Evolutionary conservation across 768 basidiomycete genomes (phyloP).

Genomic region (Pisolithus tinctorius): DNA sequence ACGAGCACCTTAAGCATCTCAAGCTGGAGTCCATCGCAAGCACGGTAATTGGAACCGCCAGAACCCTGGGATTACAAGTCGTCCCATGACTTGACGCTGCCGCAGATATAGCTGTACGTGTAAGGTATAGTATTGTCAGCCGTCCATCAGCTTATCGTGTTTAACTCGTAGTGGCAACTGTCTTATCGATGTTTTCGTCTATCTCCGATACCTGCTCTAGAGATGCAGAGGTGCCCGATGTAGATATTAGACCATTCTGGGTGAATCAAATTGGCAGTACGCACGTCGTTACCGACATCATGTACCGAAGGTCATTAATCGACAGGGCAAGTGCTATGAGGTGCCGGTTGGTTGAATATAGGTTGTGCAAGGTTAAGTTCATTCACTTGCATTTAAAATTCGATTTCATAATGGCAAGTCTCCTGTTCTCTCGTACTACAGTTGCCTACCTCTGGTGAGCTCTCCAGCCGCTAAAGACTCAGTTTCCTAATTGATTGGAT

Average conservation of each 20-base stretch:
- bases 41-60: conserved; percentile 84
- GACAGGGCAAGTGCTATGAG: conserved; percentile 20
- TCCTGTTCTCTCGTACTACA: conserved; percentile 28
- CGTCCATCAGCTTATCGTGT: conserved; percentile 17
- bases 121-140: conserved; percentile 22
- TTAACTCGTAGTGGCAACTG: conserved; percentile 2
- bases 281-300: conserved; percentile 21
- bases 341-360: conserved; percentile 24
- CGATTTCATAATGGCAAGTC: conserved; percentile 29
- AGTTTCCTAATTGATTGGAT: conserved; percentile 26
- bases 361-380: conserved; percentile 31
- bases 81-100: conserved; percentile 55
- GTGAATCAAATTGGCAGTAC: conserved; percentile 11
- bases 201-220: conserved; percentile 7
- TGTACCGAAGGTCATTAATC: conserved; percentile 29
- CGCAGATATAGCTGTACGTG: conserved; percentile 6
- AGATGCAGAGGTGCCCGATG: conserved; percentile 13
- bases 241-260: conserved; percentile 21
- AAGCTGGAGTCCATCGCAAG: conserved; percentile 83
- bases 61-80: conserved; percentile 83
- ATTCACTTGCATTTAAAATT: conserved; percentile 38
- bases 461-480: conserved; percentile 16
- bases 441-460: conserved; percentile 19
- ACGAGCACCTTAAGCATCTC: conserved; percentile 84
- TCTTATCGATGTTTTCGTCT: conserved; percentile 22